Percentiles rank a stretch among this genome's conserved stretches.
These are phyloP conservation scores for Cyberlindnera maclurae DNA, from an alignment of 805 yeast species.

Conservation along the genomic window DNA sequence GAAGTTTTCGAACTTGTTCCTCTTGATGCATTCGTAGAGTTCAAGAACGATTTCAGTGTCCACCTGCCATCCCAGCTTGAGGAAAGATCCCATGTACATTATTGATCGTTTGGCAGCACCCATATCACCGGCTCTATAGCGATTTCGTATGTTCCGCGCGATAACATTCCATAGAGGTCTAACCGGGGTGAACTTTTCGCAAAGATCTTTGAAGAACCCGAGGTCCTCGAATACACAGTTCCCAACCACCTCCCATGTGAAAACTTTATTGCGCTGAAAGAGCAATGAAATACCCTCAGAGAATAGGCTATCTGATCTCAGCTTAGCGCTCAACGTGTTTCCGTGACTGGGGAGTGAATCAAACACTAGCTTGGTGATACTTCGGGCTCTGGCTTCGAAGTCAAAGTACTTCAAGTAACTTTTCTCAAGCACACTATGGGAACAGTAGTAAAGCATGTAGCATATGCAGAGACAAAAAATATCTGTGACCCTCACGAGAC, in stretches of 20 bases:
- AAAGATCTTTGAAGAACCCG: slow-evolving; percentile 10
- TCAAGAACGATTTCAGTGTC: slow-evolving; percentile 10
- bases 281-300: slow-evolving; percentile 16
- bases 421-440: slow-evolving; percentile 5
- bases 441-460: slow-evolving; percentile 14
- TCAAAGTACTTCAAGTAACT: slow-evolving; percentile 14
- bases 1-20: slow-evolving; percentile 16
- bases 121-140: background rate
- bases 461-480: slow-evolving; percentile 15
- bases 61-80: slow-evolving; percentile 9
- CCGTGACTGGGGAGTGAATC: slow-evolving; percentile 3
- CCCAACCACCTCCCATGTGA: slow-evolving; percentile 12
- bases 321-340: slow-evolving; percentile 4
- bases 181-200: slow-evolving; percentile 4
- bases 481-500: slow-evolving; percentile 15
- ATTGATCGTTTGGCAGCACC: background rate
- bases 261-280: slow-evolving; percentile 5
- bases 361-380: slow-evolving; percentile 10
- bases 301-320: slow-evolving; percentile 8
- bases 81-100: background rate
- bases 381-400: slow-evolving; percentile 9
- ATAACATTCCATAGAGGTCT: slow-evolving; percentile 10
- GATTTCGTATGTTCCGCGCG: slow-evolving; percentile 1
- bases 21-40: slow-evolving; percentile 18
- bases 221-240: slow-evolving; percentile 8